Percentiles rank a stretch among this genome's conserved stretches.
Evolutionary conservation across 2,329 filamentous ascomycete genomes (phyloP).

Genomic region (Colletotrichum truncatum): DNA sequence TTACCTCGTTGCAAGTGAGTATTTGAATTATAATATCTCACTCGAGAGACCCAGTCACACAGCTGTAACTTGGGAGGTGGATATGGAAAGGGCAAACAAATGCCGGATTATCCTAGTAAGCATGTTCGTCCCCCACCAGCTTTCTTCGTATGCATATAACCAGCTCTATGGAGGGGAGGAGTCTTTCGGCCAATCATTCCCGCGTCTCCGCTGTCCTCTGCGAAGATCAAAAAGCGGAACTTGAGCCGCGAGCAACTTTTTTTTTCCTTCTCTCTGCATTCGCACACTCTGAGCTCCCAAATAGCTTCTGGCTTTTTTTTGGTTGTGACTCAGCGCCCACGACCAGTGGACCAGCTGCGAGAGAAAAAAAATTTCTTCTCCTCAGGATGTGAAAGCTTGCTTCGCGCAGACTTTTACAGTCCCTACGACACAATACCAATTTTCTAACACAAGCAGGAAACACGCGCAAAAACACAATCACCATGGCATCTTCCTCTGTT

Average conservation of each 20-base stretch:
- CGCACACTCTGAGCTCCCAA: not conserved
- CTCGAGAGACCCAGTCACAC: not conserved
- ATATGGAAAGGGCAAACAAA: not conserved
- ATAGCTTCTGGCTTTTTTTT: not conserved
- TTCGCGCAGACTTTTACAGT: slow-evolving; percentile 24
- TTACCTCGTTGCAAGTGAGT: no score
- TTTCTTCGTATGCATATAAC: slow-evolving; percentile 15
- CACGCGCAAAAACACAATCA: not conserved
- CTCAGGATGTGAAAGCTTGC: slow-evolving; percentile 33
- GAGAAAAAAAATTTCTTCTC: not conserved
- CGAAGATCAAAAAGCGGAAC: slow-evolving; percentile 30
- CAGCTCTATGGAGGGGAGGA: slow-evolving; percentile 11
- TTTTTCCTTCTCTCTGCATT: not conserved
- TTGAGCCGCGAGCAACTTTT: not conserved
- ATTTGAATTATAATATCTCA: no score
- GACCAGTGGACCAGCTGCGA: not conserved
- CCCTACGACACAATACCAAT: not conserved
- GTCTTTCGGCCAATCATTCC: slow-evolving; percentile 25
- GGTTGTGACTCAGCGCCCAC: not conserved
- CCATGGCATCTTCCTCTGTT: slow-evolving; percentile 29
- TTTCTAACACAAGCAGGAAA: not conserved
- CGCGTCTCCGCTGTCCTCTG: slow-evolving; percentile 15
- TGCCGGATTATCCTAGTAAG: slow-evolving; percentile 7
- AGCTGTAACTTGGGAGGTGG: not conserved
- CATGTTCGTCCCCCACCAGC: slow-evolving; percentile 27